Percentiles rank a stretch among this genome's conserved stretches.
These are phyloP conservation scores for Clavaria fumosa DNA, from an alignment of 768 basidiomycete genomes.

Conservation along the genomic window DNA sequence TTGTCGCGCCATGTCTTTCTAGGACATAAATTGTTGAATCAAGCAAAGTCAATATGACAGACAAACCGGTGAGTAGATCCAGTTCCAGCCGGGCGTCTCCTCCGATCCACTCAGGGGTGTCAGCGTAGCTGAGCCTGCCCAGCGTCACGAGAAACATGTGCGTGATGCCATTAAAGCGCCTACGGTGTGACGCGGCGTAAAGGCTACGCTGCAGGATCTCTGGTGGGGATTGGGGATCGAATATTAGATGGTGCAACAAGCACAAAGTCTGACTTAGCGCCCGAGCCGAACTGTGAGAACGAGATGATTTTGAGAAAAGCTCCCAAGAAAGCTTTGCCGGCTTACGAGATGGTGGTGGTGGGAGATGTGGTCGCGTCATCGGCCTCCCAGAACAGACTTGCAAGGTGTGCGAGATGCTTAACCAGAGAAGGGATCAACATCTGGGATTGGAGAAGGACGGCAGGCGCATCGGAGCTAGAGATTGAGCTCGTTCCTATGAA, in stretches of 20 bases:
- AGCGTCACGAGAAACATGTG: conserved; percentile 68
- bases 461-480: conserved; percentile 23
- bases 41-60: not conserved
- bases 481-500: conserved; percentile 29
- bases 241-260: conserved; percentile 50
- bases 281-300: conserved; percentile 29
- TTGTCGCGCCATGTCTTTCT: conserved; percentile 41
- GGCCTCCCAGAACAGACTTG: conserved; percentile 53
- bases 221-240: conserved; percentile 28
- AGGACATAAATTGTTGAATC: not conserved
- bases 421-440: conserved; percentile 53
- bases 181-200: conserved; percentile 33
- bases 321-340: conserved; percentile 8
- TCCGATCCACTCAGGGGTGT: conserved; percentile 45
- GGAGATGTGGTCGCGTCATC: conserved; percentile 27
- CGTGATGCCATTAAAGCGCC: conserved; percentile 43
- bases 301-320: not conserved
- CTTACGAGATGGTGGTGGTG: conserved; percentile 23
- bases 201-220: conserved; percentile 46
- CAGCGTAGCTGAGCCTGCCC: conserved; percentile 58
- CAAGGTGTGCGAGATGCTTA: conserved; percentile 34
- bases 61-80: conserved; percentile 33
- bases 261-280: conserved; percentile 37
- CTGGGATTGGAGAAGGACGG: conserved; percentile 28
- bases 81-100: conserved; percentile 24